A percentile compares a stretch with the other conserved stretches of the same genome.
Evolutionary conservation across 257 asterid genomes (phyloP).

Genomic region (Solanum pinnatisectum): DNA sequence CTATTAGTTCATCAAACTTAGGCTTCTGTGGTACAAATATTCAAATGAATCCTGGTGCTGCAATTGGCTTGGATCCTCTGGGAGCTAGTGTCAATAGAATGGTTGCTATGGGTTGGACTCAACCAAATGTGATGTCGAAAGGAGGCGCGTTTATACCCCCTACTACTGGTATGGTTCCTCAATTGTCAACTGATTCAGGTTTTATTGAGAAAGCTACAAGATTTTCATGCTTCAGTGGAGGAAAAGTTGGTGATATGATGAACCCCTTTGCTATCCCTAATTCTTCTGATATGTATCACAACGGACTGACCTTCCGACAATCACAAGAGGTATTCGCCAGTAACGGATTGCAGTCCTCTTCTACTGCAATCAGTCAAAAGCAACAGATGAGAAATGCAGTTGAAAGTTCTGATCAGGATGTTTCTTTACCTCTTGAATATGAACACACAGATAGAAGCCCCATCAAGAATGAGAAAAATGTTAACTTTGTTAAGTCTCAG

Average conservation of each 20-base stretch:
- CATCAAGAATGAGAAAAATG: constrained; percentile 34
- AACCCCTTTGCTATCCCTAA: constrained; percentile 28
- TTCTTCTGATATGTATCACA: constrained; percentile 20
- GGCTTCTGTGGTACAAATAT: constrained; percentile 19
- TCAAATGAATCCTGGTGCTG: constrained; percentile 24
- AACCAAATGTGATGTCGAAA: constrained; percentile 15
- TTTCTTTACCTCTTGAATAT: constrained; percentile 11
- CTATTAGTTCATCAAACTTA: constrained; percentile 28
- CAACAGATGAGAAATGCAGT: constrained; percentile 9
- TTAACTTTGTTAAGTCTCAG: background rate
- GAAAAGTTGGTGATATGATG: constrained; percentile 42
- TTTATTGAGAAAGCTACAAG: constrained; percentile 82
- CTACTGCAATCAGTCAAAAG: constrained; percentile 2
- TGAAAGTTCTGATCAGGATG: constrained; percentile 26
- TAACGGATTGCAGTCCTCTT: background rate
- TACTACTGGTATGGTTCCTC: constrained; percentile 44
- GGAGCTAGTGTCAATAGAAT: constrained; percentile 13
- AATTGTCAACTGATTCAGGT: constrained; percentile 71
- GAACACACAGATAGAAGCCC: constrained; percentile 25
- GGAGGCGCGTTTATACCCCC: constrained; percentile 21
- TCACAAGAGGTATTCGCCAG: constrained; percentile 29
- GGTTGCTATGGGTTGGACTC: constrained; percentile 30
- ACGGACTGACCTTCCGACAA: constrained; percentile 26
- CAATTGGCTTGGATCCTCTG: background rate
- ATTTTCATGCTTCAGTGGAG: constrained; percentile 78